Conservation (phyloP, 768 basidiomycete species). For the Termitomyces sp. region DNA sequence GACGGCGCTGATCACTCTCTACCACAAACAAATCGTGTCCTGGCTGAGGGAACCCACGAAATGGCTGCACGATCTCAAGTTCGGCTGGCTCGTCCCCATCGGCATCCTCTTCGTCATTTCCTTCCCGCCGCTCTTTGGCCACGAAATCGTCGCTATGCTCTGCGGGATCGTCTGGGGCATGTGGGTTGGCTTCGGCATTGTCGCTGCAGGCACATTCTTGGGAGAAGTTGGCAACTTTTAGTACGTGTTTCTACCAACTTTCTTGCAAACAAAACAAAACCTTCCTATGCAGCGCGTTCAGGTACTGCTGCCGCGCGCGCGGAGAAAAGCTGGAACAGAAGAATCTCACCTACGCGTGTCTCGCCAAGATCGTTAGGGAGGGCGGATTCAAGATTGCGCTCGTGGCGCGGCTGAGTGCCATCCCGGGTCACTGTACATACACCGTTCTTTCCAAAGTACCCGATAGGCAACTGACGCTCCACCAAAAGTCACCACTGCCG, state of each 20-base stretch:
- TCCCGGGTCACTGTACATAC: constrained; percentile 73
- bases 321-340: constrained; percentile 69
- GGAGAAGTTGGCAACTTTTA: constrained; percentile 89
- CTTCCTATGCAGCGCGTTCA: constrained; percentile 60
- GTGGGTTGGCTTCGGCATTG: constrained; percentile 83
- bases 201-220: constrained; percentile 74
- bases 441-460: background rate
- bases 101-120: constrained; percentile 79
- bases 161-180: constrained; percentile 91
- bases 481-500: constrained; percentile 70
- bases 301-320: constrained; percentile 67
- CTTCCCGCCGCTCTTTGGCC: constrained; percentile 89
- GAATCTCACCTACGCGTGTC: constrained; percentile 54
- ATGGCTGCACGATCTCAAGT: constrained; percentile 40
- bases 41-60: constrained; percentile 63
- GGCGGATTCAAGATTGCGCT: constrained; percentile 86
- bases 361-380: constrained; percentile 68
- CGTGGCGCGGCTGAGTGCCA: constrained; percentile 72
- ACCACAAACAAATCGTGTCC: constrained; percentile 66
- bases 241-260: constrained; percentile 31
- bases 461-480: background rate
- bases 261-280: background rate
- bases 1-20: constrained; percentile 50
- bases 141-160: constrained; percentile 85
- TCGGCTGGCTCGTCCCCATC: constrained; percentile 40